These are phyloP conservation scores for Mycena belliarum DNA, from an alignment of 768 basidiomycete species.

Conservation along the genomic window DNA sequence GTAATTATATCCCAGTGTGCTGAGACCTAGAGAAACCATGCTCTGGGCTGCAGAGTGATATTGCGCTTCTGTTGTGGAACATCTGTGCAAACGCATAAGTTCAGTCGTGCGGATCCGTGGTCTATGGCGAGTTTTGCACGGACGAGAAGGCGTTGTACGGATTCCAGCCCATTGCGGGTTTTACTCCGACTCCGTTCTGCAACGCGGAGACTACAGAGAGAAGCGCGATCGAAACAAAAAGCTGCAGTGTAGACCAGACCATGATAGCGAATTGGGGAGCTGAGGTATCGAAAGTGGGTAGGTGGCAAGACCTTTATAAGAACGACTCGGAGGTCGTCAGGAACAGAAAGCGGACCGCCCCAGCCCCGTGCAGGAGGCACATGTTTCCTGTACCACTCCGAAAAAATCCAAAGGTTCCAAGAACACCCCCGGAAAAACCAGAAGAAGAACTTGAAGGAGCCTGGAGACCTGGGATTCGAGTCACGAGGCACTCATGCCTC, in stretches of 20 bases:
- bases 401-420: neutral
- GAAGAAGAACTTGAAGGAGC: too few relatives aligned
- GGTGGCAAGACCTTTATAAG: too few relatives aligned
- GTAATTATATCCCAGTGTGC: conserved; percentile 41
- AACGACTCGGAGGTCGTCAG: neutral
- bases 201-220: neutral
- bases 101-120: neutral
- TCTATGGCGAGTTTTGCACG: conserved; percentile 15
- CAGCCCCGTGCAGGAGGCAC: neutral
- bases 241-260: neutral
- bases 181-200: conserved; percentile 42
- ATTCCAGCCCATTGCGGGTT: conserved; percentile 51
- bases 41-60: conserved; percentile 42
- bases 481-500: too few relatives aligned
- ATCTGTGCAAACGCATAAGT: conserved; percentile 27
- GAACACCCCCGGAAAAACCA: neutral
- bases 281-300: neutral
- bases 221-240: conserved; percentile 24
- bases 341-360: neutral
- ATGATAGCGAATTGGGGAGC: neutral
- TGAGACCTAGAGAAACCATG: conserved; percentile 39
- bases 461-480: too few relatives aligned
- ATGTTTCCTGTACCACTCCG: neutral
- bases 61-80: conserved; percentile 41
- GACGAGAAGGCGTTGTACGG: conserved; percentile 50